phyloP scores from a whole-genome alignment of 2,329 filamentous ascomycete genomes.

The Sclerotinia sclerotiorum region DNA sequence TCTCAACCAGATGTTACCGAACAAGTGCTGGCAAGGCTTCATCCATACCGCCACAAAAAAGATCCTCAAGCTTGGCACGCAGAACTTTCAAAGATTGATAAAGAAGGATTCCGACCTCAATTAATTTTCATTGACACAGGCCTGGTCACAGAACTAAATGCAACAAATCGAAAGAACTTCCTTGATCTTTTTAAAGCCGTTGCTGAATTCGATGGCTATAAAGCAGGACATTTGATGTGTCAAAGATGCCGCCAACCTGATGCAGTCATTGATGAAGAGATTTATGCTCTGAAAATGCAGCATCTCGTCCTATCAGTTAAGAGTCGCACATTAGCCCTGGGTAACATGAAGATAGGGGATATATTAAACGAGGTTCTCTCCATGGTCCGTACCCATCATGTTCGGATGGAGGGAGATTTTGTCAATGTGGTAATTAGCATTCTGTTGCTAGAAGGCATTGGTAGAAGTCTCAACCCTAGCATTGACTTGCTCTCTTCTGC shows the following conservation, averaged over 20 bases:
- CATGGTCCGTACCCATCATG: conserved; percentile 92
- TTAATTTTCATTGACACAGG: conserved; percentile 97
- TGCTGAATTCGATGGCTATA: conserved; percentile 95
- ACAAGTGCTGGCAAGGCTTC: conserved; percentile 75
- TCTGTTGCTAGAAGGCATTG: conserved; percentile 89
- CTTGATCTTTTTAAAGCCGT: conserved; percentile 93
- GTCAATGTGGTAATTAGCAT: conserved; percentile 98
- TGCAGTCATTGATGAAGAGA: conserved; percentile 81
- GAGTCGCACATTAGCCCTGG: conserved; percentile 83
- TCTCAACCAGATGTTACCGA: conserved; percentile 77
- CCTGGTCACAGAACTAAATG: conserved; percentile 89
- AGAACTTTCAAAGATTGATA: conserved; percentile 74
- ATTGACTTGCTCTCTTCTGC: conserved; percentile 84
- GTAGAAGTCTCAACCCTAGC: conserved; percentile 79
- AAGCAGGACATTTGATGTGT: conserved; percentile 92
- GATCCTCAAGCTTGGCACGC: conserved; percentile 69
- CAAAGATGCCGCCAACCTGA: conserved; percentile 91
- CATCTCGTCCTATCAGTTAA: conserved; percentile 91
- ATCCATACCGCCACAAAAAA: conserved; percentile 64
- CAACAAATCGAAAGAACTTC: conserved; percentile 83
- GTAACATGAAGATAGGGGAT: conserved; percentile 94
- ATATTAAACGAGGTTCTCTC: conserved; percentile 84
- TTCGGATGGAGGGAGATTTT: conserved; percentile 93
- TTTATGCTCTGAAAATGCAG: conserved; percentile 96
- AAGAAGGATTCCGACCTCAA: conserved; percentile 87